Evolutionary conservation across 2,329 filamentous ascomycete genomes (phyloP).

Genomic region (Tolypocladium paradoxum): DNA sequence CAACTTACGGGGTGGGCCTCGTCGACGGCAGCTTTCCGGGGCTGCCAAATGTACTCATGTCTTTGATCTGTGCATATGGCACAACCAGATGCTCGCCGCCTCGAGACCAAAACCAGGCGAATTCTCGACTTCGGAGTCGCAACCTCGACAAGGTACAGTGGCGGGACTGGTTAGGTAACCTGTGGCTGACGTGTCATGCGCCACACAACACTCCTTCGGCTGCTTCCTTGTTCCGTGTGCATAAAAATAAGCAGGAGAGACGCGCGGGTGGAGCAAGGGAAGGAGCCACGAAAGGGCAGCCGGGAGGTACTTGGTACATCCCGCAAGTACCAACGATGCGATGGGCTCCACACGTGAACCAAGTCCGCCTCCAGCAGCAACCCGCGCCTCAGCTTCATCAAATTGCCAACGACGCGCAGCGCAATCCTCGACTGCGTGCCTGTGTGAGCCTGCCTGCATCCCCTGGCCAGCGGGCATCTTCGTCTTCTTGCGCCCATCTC

Average conservation of each 20-base stretch:
- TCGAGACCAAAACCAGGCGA: background rate
- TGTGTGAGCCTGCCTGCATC: background rate
- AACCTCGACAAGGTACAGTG: background rate
- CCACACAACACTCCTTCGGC: background rate
- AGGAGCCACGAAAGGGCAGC: background rate
- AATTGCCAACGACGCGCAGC: constrained; percentile 5
- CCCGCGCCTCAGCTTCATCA: background rate
- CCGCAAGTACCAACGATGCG: background rate
- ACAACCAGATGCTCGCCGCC: background rate
- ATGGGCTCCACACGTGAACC: background rate
- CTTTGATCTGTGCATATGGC: background rate
- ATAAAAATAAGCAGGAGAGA: background rate
- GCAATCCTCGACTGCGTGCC: constrained; percentile 1
- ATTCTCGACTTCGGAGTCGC: background rate
- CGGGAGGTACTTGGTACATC: background rate
- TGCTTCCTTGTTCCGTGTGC: background rate
- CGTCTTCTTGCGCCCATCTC: background rate
- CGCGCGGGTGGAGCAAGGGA: background rate
- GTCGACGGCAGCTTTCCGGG: constrained; percentile 55
- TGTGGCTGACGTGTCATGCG: background rate
- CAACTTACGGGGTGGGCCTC: constrained; percentile 60
- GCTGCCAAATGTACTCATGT: constrained; percentile 57
- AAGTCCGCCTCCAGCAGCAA: background rate
- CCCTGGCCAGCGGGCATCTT: background rate
- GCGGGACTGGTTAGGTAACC: background rate